Conservation (phyloP, 2,329 filamentous ascomycete genomes). For the Orbilia javanica region DNA sequence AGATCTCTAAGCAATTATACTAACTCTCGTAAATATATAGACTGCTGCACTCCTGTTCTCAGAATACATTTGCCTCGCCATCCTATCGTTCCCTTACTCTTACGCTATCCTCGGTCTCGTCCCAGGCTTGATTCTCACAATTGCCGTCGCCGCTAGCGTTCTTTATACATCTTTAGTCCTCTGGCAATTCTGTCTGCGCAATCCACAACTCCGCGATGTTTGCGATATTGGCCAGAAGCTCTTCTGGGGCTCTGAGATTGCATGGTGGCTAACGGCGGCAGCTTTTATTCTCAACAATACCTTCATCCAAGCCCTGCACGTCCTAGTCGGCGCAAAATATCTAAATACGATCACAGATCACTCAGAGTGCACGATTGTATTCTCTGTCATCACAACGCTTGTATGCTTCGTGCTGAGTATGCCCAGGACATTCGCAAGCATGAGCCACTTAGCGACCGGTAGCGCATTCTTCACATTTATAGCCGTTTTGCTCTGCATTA, state of each 20-base stretch:
- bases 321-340: conserved; percentile 85
- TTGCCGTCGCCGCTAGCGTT: conserved; percentile 79
- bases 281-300: conserved; percentile 97
- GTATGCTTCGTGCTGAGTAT: conserved; percentile 84
- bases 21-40: conserved; percentile 65
- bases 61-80: conserved; percentile 88
- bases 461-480: conserved; percentile 91
- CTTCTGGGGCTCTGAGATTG: conserved; percentile 76
- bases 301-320: conserved; percentile 87
- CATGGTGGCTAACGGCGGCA: conserved; percentile 77
- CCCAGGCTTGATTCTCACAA: conserved; percentile 84
- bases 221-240: conserved; percentile 97
- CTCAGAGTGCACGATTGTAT: conserved; percentile 81
- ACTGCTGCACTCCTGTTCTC: conserved; percentile 91
- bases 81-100: conserved; percentile 93
- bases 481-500: conserved; percentile 84
- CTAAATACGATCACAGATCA: conserved; percentile 86
- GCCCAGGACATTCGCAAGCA: conserved; percentile 83
- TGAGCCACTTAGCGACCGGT: conserved; percentile 81
- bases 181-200: conserved; percentile 90
- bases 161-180: conserved; percentile 79
- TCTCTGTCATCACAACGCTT: conserved; percentile 79
- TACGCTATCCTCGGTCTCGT: conserved; percentile 89
- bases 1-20: background rate
- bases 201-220: conserved; percentile 91